Base-by-base conservation (phyloP, 2,329 filamentous ascomycete genomes). In the Zymoseptoria pseudotritici region DNA sequence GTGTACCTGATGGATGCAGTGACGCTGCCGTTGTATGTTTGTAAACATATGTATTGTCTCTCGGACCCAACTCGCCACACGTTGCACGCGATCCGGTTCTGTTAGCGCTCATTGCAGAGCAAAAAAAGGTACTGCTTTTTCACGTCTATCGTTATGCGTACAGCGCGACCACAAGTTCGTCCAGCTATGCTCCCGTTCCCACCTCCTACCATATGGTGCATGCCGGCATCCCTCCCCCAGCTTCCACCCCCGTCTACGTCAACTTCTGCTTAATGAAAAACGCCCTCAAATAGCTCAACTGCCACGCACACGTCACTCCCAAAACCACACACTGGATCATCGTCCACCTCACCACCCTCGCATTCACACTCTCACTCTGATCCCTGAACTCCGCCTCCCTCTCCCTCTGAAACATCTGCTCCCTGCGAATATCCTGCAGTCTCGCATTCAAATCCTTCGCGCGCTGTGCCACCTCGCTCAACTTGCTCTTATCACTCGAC, bases 241-340 rank as follows among this genome's bases (percentile, higher is more conserved):
- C 21, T 10, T 55, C 49, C 19, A 29, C 21, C 17, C 26, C 22
- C 13, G 20, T 29, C 66, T 85, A 99, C 61, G 94, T 97, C 75
- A 99, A 86, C 83, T 99, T 99, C 81, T 97, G 93, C 84, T 99
- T 99, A 82, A 99, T 99, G 81, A 99, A 99, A 84, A 99, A 99
- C 53, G 90, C 89, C 68, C 94, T 85, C 70, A 99, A 83, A 78
- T 99, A 93, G 57, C 91, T 96, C 53, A 99, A 82, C 77, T 99
- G 94, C 94, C 94, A 99, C 63, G 91, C 90, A 78, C 94, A 99
- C 36, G 94, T 96, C 58, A 87, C 82, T 58, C 87, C 90, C 57
- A 99, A 81, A 46, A 97, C 85, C 56, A 86, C 83, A 62, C 97
- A 80, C 77, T 99, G 94, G 67, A 97, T 88, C 66, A 97, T 72